Evolutionary conservation across 2,329 filamentous ascomycete species (phyloP), one percentile per base, ranked within the genome.

Genomic region (Talaromyces marneffei): DNA sequence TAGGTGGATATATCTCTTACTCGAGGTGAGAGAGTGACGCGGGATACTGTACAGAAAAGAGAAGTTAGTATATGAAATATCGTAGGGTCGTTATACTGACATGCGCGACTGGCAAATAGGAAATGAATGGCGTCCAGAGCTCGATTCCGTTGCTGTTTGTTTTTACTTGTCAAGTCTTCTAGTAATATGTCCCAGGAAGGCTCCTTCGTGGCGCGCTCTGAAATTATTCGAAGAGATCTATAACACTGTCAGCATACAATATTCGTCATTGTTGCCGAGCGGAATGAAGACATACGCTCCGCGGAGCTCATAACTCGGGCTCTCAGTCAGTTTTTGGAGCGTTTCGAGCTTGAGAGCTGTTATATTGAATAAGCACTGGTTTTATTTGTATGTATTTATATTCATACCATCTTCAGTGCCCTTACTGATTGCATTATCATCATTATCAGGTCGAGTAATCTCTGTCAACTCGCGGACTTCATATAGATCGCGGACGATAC

Each of bases 401-500:
- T 27, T 27, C 62, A 31, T 67, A 78, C 77, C 83, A 69, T 91
- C 88, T 69, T 92, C 88, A 2, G 87, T 90, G 25, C 88, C 85
- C 71, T 91, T 87, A 14, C 86, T 89, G 65, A 91, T 89, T 71
- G 90, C 89, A 66, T 87, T 84, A 56, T 88, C 84, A 71, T 88
- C 87, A 37, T 85, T 85, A 63, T 86, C 83, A 39, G 79, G 71
- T 37, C 85, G 82, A 63, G 85, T 85, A 69, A 94, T 84, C 72
- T 87, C 82, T 65, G 87, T 76, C 65, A 77, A 66, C 57, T 75
- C 70, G 56, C 71, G 71, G 27, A 77, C 72, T 61, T 69, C 72
- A 58, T 71, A 70, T 27, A 78, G 71, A 63, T 77, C 83, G 42
- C 86, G 81, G 64, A 86, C 82, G 58, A 89, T 69, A 48, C 81